phyloP scores from a whole-genome alignment of 2,329 filamentous ascomycete genomes.

The Graphiopsis chlorocephala region DNA sequence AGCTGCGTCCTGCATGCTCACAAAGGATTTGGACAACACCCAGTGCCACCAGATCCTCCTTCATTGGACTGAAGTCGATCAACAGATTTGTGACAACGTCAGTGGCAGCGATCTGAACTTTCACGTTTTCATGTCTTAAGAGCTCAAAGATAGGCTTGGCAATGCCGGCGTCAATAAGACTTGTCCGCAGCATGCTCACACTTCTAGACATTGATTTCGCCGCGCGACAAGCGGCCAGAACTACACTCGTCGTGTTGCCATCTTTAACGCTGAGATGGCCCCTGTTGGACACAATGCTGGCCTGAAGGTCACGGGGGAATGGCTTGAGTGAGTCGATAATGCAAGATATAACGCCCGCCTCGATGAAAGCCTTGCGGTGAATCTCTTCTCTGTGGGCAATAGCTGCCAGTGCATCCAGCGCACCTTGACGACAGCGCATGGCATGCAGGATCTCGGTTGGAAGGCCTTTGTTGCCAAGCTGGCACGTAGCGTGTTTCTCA shows the following conservation, averaged over 20 bases:
- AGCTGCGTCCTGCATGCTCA: slow-evolving; percentile 76
- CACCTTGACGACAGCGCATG: slow-evolving; percentile 71
- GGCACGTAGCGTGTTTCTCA: slow-evolving; percentile 33
- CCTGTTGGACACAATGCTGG: slow-evolving; percentile 8
- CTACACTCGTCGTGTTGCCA: slow-evolving; percentile 74
- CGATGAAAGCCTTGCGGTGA: slow-evolving; percentile 77
- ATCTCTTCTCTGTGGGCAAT: slow-evolving; percentile 78
- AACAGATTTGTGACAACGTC: slow-evolving; percentile 82
- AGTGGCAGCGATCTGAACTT: slow-evolving; percentile 83
- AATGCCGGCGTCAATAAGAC: slow-evolving; percentile 80
- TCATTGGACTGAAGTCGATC: slow-evolving; percentile 86
- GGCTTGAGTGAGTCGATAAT: slow-evolving; percentile 79
- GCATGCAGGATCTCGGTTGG: slow-evolving; percentile 63
- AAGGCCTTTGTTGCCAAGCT: slow-evolving; percentile 61
- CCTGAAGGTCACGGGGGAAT: slow-evolving; percentile 1
- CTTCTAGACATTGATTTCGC: slow-evolving; percentile 80
- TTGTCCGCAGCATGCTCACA: slow-evolving; percentile 78
- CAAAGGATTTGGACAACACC: slow-evolving; percentile 76
- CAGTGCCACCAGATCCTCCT: slow-evolving; percentile 70
- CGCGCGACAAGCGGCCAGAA: slow-evolving; percentile 81
- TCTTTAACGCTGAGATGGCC: slow-evolving; percentile 39
- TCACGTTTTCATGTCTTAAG: slow-evolving; percentile 69
- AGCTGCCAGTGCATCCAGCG: slow-evolving; percentile 76
- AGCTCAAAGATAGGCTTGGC: slow-evolving; percentile 73
- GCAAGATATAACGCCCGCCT: slow-evolving; percentile 75